Evolutionary conservation across 2,329 filamentous ascomycete species (phyloP), one percentile per base, ranked within the genome.

Genomic region (Stemphylium beticola): DNA sequence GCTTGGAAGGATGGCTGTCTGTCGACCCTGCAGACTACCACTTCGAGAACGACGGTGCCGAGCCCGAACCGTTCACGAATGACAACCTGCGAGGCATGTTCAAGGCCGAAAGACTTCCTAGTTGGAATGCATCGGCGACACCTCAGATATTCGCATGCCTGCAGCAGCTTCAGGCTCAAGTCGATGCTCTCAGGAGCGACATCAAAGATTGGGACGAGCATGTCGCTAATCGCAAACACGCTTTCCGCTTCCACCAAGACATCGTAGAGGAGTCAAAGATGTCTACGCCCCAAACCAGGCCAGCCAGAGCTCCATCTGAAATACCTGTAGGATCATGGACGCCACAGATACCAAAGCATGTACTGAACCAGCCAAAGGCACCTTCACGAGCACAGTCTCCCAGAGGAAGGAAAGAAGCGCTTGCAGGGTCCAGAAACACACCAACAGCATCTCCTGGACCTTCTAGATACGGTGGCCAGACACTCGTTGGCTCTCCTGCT

Each of bases 1-100:
- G 87, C 17, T 82, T 97, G 11, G 92, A 97, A 68, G 90, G 90
- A n/a, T 99, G 95, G 93, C 79, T 98, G 26, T 80, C 93, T 5
- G 87, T 91, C 14, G 86, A 88, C 48, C 89, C 90, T 4, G 80
- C 69, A 7, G 66, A 74, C 29, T 78, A 78, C 52, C 64, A 72
- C 20, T 77, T 77, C 53, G 57, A 65, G 34, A 62, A 67, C 12
- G 51, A 54, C 11, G 62, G 61, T 9, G 50, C 44, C 14, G 71
- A 70, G 37, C 51, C 65, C 15, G 60, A 66, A 12, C 43, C 62
- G 2, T 68, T 69, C 50, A 60, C 64, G 0, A 71, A 68, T 29
- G 72, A 75, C 2, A 63, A 59, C 33, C 53, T 74, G 20, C 66
- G 64, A 15, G 62, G 67, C n/a, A 67, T 74, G 57, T 71, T 72